Percentiles rank a stretch among this genome's conserved stretches.
Conservation (phyloP, 108 stramenopile genomes). For the Cyclotella kingstonii region DNA sequence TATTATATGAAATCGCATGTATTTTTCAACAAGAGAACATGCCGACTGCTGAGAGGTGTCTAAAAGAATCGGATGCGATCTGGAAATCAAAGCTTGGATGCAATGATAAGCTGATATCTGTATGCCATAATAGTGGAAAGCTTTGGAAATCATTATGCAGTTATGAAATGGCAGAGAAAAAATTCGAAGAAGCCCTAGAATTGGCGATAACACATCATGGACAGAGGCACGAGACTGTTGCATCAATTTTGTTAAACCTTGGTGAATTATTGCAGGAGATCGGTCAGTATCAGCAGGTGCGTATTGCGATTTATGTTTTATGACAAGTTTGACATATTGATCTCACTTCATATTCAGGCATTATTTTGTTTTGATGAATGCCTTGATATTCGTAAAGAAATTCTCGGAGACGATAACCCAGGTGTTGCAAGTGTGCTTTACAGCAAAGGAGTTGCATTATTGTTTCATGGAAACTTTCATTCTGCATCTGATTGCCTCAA, state of each 20-base stretch:
- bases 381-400: slow-evolving; percentile 53
- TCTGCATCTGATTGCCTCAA: slow-evolving; percentile 64
- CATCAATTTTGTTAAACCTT: slow-evolving; percentile 66
- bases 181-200: slow-evolving; percentile 66
- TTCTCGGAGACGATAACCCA: slow-evolving; percentile 53
- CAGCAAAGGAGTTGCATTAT: slow-evolving; percentile 70
- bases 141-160: slow-evolving; percentile 56
- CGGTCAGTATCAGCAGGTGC: slow-evolving; percentile 58
- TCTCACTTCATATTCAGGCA: slow-evolving; percentile 8
- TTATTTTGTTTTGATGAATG: slow-evolving; percentile 67
- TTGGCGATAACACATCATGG: slow-evolving; percentile 63
- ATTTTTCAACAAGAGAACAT: slow-evolving; percentile 35
- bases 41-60: slow-evolving; percentile 58
- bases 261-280: slow-evolving; percentile 78
- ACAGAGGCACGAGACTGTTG: slow-evolving; percentile 63
- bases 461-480: slow-evolving; percentile 53
- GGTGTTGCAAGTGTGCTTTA: slow-evolving; percentile 67
- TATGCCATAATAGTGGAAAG: slow-evolving; percentile 60
- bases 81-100: slow-evolving; percentile 64
- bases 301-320: background rate
- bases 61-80: slow-evolving; percentile 73
- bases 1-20: slow-evolving; percentile 70
- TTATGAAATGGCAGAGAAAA: slow-evolving; percentile 60
- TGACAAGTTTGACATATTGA: background rate
- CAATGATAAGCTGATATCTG: slow-evolving; percentile 60